Percentiles rank a stretch among this genome's conserved stretches.
Evolutionary conservation across 1,284 basidiomycete species (phyloP).

Genomic region (Testicularia cyperi): DNA sequence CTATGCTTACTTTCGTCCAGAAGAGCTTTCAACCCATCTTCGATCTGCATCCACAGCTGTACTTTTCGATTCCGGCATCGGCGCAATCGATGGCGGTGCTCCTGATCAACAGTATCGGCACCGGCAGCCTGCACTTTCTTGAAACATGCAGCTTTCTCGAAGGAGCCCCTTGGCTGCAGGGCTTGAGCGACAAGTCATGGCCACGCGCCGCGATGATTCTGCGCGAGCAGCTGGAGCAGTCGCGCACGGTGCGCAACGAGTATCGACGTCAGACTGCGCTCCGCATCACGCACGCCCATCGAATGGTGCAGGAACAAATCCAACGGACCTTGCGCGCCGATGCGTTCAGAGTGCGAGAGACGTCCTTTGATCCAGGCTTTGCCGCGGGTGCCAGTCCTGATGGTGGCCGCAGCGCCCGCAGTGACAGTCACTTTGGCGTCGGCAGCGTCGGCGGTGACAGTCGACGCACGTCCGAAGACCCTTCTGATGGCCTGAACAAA

Average conservation of each 20-base stretch:
- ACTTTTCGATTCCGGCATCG: constrained; percentile 20
- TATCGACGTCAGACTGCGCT: constrained; percentile 24
- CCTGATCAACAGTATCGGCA: constrained; percentile 15
- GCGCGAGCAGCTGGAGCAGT: constrained; percentile 9
- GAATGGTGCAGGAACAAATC: constrained; percentile 18
- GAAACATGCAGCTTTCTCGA: constrained; percentile 32
- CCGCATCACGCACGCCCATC: constrained; percentile 11
- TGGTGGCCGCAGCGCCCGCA: no score
- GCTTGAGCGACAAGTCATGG: constrained; percentile 18
- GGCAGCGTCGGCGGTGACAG: no score
- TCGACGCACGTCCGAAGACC: no score
- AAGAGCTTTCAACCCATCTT: constrained; percentile 18
- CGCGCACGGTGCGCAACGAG: constrained; percentile 11
- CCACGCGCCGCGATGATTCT: constrained; percentile 20
- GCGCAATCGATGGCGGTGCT: constrained; percentile 23
- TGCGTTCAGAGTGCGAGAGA: no score
- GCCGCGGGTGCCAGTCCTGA: no score
- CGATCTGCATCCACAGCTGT: constrained; percentile 14
- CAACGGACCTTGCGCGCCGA: constrained; percentile 14
- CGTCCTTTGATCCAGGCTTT: no score
- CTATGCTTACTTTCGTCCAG: constrained; percentile 18
- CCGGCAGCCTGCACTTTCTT: constrained; percentile 23
- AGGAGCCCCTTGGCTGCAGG: constrained; percentile 23
- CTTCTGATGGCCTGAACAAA: no score
- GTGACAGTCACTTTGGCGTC: no score